These are phyloP conservation scores for Zymoseptoria ardabiliae DNA, from an alignment of 2,329 filamentous ascomycete genomes.

Conservation along the genomic window DNA sequence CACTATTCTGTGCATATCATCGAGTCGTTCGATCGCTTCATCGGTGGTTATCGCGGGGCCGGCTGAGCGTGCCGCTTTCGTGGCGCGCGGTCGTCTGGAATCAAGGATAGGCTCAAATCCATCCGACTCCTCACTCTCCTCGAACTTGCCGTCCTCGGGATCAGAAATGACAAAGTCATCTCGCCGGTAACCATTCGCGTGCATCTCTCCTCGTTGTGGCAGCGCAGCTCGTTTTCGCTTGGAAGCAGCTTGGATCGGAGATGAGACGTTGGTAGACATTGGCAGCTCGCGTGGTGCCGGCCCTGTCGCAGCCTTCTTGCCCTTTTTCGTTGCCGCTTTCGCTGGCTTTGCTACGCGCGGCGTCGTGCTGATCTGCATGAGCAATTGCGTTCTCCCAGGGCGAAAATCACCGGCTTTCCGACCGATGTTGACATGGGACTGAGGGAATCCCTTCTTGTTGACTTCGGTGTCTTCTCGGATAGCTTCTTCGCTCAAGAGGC, in stretches of 20 bases:
- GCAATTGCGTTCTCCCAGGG: constrained; percentile 38
- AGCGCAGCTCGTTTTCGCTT: constrained; percentile 29
- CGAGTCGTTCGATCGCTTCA: constrained; percentile 46
- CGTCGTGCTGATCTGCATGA: constrained; percentile 45
- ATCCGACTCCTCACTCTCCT: constrained; percentile 37
- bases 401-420: constrained; percentile 42
- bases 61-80: constrained; percentile 31
- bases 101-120: constrained; percentile 40
- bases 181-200: constrained; percentile 29
- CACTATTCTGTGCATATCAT: constrained; percentile 55
- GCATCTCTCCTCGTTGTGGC: constrained; percentile 22
- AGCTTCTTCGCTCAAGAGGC: constrained; percentile 65
- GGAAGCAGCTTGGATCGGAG: constrained; percentile 48
- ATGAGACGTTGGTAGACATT: constrained; percentile 60
- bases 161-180: constrained; percentile 32
- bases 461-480: constrained; percentile 54
- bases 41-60: constrained; percentile 55
- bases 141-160: constrained; percentile 25
- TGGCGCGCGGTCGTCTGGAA: constrained; percentile 34
- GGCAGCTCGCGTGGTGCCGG: constrained; percentile 43
- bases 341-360: constrained; percentile 24
- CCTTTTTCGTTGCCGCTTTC: constrained; percentile 22
- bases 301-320: constrained; percentile 28
- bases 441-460: constrained; percentile 54
- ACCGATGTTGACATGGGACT: constrained; percentile 58